Percentiles rank a stretch among this genome's conserved stretches.
phyloP scores from a whole-genome alignment of 176 grass and related monocot species.

The Pharus latifolius region DNA sequence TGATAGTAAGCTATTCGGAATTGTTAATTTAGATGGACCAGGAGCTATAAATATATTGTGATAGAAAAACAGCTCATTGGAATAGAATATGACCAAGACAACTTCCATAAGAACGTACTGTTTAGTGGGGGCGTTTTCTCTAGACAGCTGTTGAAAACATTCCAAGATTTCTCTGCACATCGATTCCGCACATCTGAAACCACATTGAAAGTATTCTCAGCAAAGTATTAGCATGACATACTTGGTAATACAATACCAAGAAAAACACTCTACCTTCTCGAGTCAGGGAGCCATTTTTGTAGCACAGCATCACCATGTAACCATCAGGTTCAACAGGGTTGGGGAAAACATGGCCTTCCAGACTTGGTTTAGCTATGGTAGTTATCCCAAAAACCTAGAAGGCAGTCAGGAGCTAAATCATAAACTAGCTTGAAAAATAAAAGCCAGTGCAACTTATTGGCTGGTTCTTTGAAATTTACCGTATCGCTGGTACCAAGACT shows the following conservation, averaged over 20 bases:
- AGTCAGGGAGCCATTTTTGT: constrained; percentile 98
- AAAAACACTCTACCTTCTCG: constrained; percentile 49
- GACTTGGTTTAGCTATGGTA: constrained; percentile 64
- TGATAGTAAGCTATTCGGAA: not conserved
- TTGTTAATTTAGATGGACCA: not conserved
- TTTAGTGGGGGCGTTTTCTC: constrained; percentile 64
- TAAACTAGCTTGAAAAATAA: not conserved
- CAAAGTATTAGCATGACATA: not conserved
- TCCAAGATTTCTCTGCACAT: constrained; percentile 72
- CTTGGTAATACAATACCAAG: not conserved
- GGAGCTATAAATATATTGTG: not conserved
- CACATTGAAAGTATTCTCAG: not conserved
- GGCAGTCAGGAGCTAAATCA: not conserved
- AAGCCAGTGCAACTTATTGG: not conserved
- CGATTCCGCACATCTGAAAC: constrained; percentile 68
- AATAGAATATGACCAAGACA: not conserved
- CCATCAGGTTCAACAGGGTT: constrained; percentile 84
- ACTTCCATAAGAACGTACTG: constrained; percentile 30
- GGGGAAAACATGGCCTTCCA: constrained; percentile 97
- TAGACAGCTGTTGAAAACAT: constrained; percentile 70
- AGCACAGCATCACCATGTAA: constrained; percentile 96
- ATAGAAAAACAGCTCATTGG: not conserved
- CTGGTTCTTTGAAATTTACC: constrained; percentile 38
- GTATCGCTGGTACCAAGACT: constrained; percentile 98
- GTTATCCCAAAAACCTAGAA: constrained; percentile 89